Evolutionary conservation across 352 stramenopile genomes (phyloP).

Genomic region (Pythium periplocum): DNA sequence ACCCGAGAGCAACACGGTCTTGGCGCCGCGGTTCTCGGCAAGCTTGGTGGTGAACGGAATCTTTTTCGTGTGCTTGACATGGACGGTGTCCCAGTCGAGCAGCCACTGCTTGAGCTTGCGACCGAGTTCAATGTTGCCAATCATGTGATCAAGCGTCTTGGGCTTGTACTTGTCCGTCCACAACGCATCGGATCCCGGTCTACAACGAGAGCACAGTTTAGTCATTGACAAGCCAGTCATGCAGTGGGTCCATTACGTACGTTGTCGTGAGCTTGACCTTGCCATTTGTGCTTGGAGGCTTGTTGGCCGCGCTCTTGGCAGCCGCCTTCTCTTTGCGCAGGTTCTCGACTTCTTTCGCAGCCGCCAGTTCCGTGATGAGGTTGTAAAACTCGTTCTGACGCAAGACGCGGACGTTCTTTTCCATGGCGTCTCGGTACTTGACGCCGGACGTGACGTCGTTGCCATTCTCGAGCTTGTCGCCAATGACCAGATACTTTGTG

Average conservation of each 20-base stretch:
- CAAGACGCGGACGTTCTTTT: conserved; percentile 79
- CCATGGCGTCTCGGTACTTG: conserved; percentile 90
- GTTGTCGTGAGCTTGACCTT: conserved; percentile 40
- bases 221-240: conserved; percentile 1
- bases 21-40: conserved; percentile 87
- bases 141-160: conserved; percentile 86
- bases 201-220: neutral
- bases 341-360: conserved; percentile 56
- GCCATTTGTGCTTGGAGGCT: conserved; percentile 33
- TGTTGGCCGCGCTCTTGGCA: conserved; percentile 45
- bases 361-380: conserved; percentile 63
- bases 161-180: conserved; percentile 98
- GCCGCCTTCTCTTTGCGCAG: conserved; percentile 54
- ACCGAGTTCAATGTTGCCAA: conserved; percentile 90
- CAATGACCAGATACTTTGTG: conserved; percentile 78
- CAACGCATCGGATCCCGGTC: conserved; percentile 42
- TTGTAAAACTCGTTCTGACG: conserved; percentile 88
- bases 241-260: too few species aligned
- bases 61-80: conserved; percentile 83
- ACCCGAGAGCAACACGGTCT: conserved; percentile 94
- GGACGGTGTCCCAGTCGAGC: conserved; percentile 71
- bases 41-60: conserved; percentile 67
- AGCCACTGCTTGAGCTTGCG: conserved; percentile 87
- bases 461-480: conserved; percentile 59
- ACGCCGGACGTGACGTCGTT: conserved; percentile 38